Conservation (phyloP, 176 grass and related monocot genomes). For the Saccharum officinarum region DNA sequence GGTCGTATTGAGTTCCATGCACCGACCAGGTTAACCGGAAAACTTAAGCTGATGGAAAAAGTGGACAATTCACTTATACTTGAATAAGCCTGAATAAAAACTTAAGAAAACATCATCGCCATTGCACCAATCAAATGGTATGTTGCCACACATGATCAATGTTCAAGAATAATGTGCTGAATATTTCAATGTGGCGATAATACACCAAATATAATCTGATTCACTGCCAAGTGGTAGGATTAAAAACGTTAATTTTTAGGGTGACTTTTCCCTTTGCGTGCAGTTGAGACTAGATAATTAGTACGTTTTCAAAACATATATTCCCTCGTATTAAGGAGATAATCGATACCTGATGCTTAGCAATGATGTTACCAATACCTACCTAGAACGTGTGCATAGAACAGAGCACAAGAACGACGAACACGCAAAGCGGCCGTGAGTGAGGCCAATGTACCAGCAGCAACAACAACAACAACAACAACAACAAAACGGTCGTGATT, state of each 20-base stretch:
- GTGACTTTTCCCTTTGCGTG: not conserved
- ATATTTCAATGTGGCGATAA: not conserved
- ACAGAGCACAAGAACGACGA: not conserved
- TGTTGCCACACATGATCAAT: not conserved
- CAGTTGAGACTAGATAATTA: not conserved
- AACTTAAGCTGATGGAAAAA: not conserved
- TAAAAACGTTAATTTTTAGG: not conserved
- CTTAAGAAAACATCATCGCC: not conserved
- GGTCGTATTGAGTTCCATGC: not conserved
- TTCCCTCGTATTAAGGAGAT: not conserved
- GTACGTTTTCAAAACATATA: not conserved
- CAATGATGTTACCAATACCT: not conserved
- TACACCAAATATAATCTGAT: not conserved
- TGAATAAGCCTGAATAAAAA: not conserved
- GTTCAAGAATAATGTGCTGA: not conserved
- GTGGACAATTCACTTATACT: not conserved
- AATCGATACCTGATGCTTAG: not conserved
- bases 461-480: too few species aligned
- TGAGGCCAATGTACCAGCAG: not conserved
- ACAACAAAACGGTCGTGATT: not conserved
- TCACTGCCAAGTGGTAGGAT: not conserved
- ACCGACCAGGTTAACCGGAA: not conserved
- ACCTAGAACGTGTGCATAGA: not conserved
- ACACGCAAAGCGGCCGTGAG: not conserved
- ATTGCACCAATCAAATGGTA: not conserved